Base-by-base conservation (phyloP, 2,329 filamentous ascomycete genomes). In the Scedosporium dehoogii region DNA sequence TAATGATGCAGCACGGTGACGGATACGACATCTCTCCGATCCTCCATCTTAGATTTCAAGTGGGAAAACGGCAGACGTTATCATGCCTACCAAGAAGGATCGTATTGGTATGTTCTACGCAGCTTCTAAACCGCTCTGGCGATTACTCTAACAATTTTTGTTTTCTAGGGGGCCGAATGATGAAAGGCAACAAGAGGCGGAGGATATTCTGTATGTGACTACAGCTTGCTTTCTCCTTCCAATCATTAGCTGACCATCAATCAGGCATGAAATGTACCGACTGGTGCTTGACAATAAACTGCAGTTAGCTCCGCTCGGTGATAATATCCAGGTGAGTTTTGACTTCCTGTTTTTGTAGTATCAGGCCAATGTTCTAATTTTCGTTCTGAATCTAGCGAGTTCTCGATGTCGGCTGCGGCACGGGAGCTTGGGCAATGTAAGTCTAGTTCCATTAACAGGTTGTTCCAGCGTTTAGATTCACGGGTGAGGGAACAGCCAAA, bases 11-110 rank as follows among this genome's bases (percentile, higher is more conserved):
- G 58, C 16, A 25, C 25, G 5, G 61, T 64, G 7, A 63, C 63
- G 12, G 63, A 64, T 41, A 63, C 63, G 7, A 63, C 33, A 10
- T 76, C 74, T 5, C 66, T 79, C 55, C 72, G 73, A 9, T 78
- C 76, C 6, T 77, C 76, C 61, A 74, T 79, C 51, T 72, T 69
- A 61, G 65, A 77, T 42, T 80, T 78, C 65, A 70, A 73, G 27
- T 79, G 75, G 65, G 76, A 80, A 61, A 74, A 81, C 59, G 79
- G 79, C 2, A 72, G 79, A 0, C 71, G 78, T 3, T 82, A 82
- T 53, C 77, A 80, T 64, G 78, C 75, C 64, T 73, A 75, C 42
- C 16, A 25, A 9, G 23, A 33, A 9, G 74, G 79, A 7, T 67
- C 72, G 5, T 76, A 77, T 60, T 64, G 62, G 63, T 64, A n/a